A percentile compares a stretch with the other conserved stretches of the same genome.
These are phyloP conservation scores for Aurinia saxatilis DNA, from an alignment of 345 rosid genomes.

Conservation along the genomic window DNA sequence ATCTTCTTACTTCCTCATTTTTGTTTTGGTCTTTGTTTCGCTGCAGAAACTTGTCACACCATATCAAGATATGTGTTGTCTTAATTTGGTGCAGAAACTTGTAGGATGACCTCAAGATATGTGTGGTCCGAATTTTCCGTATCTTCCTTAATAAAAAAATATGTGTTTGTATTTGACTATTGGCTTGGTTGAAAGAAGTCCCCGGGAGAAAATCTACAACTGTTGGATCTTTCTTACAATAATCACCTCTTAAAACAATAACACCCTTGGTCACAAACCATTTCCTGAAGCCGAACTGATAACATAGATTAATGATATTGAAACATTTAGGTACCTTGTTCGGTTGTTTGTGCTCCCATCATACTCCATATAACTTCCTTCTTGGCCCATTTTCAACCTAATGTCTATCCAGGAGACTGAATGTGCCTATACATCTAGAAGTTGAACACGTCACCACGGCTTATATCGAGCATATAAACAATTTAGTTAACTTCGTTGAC, in stretches of 20 bases:
- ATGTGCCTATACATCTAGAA: constrained; percentile 87
- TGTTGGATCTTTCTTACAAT: constrained; percentile 76
- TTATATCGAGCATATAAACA: constrained; percentile 30
- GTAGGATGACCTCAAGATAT: constrained; percentile 14
- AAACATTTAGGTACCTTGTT: constrained; percentile 43
- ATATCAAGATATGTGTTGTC: no score
- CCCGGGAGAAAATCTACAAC: constrained; percentile 86
- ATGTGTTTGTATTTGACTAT: not conserved
- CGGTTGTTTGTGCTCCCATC: constrained; percentile 73
- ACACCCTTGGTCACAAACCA: not conserved
- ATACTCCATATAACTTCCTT: constrained; percentile 88
- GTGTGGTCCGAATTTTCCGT: constrained; percentile 17
- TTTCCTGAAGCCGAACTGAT: not conserved
- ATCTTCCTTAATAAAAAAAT: no score
- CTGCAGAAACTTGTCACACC: not conserved
- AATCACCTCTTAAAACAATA: constrained; percentile 37
- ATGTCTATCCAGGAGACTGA: constrained; percentile 78
- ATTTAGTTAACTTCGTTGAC: not conserved
- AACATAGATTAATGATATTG: not conserved
- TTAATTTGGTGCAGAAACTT: not conserved
- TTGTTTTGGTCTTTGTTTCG: not conserved
- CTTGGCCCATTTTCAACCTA: constrained; percentile 91
- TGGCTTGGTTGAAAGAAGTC: constrained; percentile 72
- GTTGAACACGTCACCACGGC: constrained; percentile 79
- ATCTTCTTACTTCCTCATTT: no score